A percentile compares a stretch with the other conserved stretches of the same genome.
Conservation (phyloP, 306 rosid genomes). For the Pyrus bretschneideri region DNA sequence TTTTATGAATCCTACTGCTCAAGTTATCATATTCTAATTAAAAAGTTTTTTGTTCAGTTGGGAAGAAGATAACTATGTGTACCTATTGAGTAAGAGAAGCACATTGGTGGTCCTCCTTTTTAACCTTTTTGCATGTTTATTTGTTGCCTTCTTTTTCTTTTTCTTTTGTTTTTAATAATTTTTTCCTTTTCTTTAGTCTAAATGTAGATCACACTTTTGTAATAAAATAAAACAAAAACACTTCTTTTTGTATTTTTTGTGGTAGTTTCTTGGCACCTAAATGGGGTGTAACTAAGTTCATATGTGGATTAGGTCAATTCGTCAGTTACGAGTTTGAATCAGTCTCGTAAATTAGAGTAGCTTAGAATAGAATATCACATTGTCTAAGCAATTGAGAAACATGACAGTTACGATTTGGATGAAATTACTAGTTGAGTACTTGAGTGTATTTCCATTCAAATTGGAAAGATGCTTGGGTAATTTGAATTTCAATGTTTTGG, state of each 20-base stretch:
- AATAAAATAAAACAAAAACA: neutral
- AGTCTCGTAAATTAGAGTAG: too few relatives aligned
- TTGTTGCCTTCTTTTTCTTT: neutral
- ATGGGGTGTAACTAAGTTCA: neutral
- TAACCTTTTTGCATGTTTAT: neutral
- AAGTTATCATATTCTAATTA: constrained; percentile 4
- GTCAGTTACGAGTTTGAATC: neutral
- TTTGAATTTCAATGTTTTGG: neutral
- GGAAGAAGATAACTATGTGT: neutral
- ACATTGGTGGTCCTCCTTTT: neutral
- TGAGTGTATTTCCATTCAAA: neutral
- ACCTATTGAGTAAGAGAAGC: constrained; percentile 5
- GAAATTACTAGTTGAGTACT: neutral
- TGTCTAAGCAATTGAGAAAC: neutral
- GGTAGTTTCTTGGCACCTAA: neutral
- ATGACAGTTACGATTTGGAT: neutral
- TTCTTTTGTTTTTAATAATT: neutral
- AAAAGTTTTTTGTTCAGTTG: constrained; percentile 8
- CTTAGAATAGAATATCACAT: too few relatives aligned
- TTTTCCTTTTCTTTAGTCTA: neutral
- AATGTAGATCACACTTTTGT: neutral
- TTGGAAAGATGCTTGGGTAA: neutral
- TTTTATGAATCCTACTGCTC: neutral
- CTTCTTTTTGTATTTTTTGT: neutral
- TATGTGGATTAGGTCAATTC: too few relatives aligned